Conservation (phyloP, 1,284 basidiomycete species). For the Cutaneotrichosporon sp. region DNA sequence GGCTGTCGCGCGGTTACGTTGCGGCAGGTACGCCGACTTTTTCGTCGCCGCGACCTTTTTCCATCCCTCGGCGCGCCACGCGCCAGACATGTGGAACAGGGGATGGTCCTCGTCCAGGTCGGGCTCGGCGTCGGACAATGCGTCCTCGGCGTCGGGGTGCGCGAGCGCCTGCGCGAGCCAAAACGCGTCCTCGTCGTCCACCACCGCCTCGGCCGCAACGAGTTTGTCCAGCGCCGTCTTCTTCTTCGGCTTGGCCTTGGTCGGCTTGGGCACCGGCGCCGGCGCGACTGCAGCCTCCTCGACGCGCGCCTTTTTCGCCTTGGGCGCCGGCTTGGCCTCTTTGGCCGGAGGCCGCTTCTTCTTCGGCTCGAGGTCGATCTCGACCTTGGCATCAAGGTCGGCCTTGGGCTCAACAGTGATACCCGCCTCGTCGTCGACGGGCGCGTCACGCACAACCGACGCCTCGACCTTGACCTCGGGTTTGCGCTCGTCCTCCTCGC, state of each 20-base stretch:
- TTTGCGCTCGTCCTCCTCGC: slow-evolving; percentile 20
- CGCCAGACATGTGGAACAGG: slow-evolving; percentile 30
- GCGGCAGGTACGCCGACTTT: slow-evolving; percentile 75
- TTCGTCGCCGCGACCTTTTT: slow-evolving; percentile 89
- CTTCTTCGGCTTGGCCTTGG: slow-evolving; percentile 19
- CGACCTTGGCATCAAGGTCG: slow-evolving; percentile 1
- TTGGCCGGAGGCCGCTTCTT: slow-evolving; percentile 30
- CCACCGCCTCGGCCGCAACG: slow-evolving; percentile 54
- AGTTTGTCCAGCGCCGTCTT: slow-evolving; percentile 34
- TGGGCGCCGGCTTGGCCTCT: slow-evolving; percentile 8
- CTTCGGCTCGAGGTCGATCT: slow-evolving; percentile 15
- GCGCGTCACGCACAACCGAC: too few species aligned
- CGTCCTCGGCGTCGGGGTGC: slow-evolving; percentile 46
- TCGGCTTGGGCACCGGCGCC: slow-evolving; percentile 24
- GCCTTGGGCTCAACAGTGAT: slow-evolving; percentile 1
- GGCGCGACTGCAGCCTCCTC: slow-evolving; percentile 25
- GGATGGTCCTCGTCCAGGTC: slow-evolving; percentile 29
- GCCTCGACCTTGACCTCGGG: slow-evolving; percentile 3
- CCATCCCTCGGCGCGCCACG: slow-evolving; percentile 77
- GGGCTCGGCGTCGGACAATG: slow-evolving; percentile 24
- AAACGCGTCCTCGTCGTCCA: slow-evolving; percentile 89
- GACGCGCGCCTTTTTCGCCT: slow-evolving; percentile 13
- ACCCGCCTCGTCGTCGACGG: not conserved
- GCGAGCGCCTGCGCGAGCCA: slow-evolving; percentile 64
- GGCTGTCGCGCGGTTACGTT: slow-evolving; percentile 55